Conservation (phyloP, 148 eudicot species). For the Pouteria glomerata region DNA sequence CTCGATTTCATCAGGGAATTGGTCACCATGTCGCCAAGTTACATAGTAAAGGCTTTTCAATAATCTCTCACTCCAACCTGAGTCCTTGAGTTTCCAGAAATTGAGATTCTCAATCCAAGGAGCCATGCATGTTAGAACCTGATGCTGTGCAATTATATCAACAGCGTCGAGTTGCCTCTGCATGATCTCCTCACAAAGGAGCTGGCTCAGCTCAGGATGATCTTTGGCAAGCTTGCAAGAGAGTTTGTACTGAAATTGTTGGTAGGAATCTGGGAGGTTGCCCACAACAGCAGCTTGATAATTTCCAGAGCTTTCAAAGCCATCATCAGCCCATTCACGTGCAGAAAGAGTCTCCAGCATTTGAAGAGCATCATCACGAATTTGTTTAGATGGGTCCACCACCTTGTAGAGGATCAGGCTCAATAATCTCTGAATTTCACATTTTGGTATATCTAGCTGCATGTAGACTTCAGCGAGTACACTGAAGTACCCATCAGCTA, state of each 20-base stretch:
- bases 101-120: conserved; percentile 99
- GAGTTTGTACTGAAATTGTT: conserved; percentile 96
- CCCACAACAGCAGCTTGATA: conserved; percentile 99
- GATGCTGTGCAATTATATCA: conserved; percentile 98
- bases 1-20: conserved; percentile 99
- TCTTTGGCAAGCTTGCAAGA: conserved; percentile 99
- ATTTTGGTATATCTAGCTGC: conserved; percentile 98
- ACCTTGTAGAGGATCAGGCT: conserved; percentile 97
- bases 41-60: conserved; percentile 91
- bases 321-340: conserved; percentile 98
- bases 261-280: conserved; percentile 96
- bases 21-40: conserved; percentile 97
- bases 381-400: conserved; percentile 97
- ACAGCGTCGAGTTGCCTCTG: conserved; percentile 99
- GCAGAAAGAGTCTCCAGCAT: conserved; percentile 98
- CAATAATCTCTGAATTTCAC: conserved; percentile 95
- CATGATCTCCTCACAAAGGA: conserved; percentile 98
- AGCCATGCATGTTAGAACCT: conserved; percentile 98
- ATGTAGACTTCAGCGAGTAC: conserved; percentile 99
- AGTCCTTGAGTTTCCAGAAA: conserved; percentile 94
- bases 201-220: conserved; percentile 97
- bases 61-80: conserved; percentile 96
- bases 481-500: conserved; percentile 98
- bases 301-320: conserved; percentile 78
- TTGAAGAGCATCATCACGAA: conserved; percentile 99